Evolutionary conservation across 2,329 filamentous ascomycete species (phyloP).

Genomic region (Penicillium janthinellum): DNA sequence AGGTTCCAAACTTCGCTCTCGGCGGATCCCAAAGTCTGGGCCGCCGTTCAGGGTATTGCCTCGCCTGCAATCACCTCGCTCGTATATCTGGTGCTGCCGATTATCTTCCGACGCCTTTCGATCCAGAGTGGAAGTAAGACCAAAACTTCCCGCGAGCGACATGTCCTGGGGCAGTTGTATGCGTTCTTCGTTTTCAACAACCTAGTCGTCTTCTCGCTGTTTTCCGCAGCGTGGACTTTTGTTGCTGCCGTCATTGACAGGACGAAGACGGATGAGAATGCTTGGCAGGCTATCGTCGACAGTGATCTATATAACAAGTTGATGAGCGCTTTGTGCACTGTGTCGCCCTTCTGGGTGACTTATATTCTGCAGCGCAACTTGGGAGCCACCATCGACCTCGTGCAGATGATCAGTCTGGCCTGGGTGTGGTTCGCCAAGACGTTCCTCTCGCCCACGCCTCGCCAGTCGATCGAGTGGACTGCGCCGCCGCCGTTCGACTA

Average conservation of each 20-base stretch:
- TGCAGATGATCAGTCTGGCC: slow-evolving; percentile 81
- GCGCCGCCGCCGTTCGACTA: slow-evolving; percentile 94
- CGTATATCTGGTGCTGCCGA: slow-evolving; percentile 83
- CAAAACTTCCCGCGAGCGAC: slow-evolving; percentile 87
- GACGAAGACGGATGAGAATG: slow-evolving; percentile 59
- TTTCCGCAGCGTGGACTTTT: slow-evolving; percentile 78
- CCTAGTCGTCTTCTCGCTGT: slow-evolving; percentile 87
- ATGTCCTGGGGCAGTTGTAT: slow-evolving; percentile 88
- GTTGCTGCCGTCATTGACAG: slow-evolving; percentile 65
- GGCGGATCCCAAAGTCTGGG: slow-evolving; percentile 70
- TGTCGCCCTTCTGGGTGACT: slow-evolving; percentile 91
- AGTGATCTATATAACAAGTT: slow-evolving; percentile 64
- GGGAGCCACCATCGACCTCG: slow-evolving; percentile 90
- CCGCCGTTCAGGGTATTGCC: slow-evolving; percentile 85
- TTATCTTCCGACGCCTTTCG: slow-evolving; percentile 85
- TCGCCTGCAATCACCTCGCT: slow-evolving; percentile 85
- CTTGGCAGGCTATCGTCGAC: slow-evolving; percentile 69
- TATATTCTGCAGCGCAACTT: slow-evolving; percentile 92
- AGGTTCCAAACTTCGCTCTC: slow-evolving; percentile 69
- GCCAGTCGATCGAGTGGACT: slow-evolving; percentile 88
- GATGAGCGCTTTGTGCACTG: slow-evolving; percentile 74
- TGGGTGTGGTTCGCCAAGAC: slow-evolving; percentile 83
- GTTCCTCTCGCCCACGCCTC: slow-evolving; percentile 83
- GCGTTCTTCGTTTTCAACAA: slow-evolving; percentile 99
- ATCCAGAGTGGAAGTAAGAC: slow-evolving; percentile 83